These are phyloP conservation scores for Sugiyamaella floridensis DNA, from an alignment of 805 yeast genomes.

Conservation along the genomic window DNA sequence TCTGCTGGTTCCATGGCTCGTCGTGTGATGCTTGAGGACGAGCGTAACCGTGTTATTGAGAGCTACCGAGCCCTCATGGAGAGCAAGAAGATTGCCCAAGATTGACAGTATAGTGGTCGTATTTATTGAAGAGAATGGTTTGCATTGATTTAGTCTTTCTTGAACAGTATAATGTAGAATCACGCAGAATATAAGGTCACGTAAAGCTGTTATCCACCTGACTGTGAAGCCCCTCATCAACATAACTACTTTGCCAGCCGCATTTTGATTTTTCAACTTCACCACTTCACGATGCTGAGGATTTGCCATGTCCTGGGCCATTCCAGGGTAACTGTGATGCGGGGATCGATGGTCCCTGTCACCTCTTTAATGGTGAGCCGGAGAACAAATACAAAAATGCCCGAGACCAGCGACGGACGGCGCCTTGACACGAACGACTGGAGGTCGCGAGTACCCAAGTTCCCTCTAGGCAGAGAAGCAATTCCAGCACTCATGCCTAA, in stretches of 20 bases:
- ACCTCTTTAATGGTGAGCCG: neutral
- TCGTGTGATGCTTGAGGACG: constrained; percentile 33
- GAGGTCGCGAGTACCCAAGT: constrained; percentile 55
- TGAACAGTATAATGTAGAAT: neutral
- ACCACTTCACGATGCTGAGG: neutral
- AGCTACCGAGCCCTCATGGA: constrained; percentile 29
- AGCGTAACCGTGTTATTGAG: constrained; percentile 32
- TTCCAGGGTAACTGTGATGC: neutral
- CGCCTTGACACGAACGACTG: constrained; percentile 38
- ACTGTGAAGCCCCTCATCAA: neutral
- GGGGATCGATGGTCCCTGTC: neutral
- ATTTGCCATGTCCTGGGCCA: neutral
- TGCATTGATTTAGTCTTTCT: neutral
- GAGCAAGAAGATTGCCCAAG: constrained; percentile 1
- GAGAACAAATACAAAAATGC: constrained; percentile 9
- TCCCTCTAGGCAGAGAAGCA: constrained; percentile 57
- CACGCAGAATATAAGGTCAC: neutral
- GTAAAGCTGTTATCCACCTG: neutral
- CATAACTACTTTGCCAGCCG: neutral
- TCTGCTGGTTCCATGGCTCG: constrained; percentile 35
- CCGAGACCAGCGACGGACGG: constrained; percentile 12
- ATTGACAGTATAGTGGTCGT: neutral
- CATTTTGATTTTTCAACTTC: neutral
- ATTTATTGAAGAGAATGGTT: neutral
- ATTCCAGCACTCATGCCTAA: constrained; percentile 64